Conservation (phyloP, 352 stramenopile genomes). For the Thraustochytrium striatum region DNA sequence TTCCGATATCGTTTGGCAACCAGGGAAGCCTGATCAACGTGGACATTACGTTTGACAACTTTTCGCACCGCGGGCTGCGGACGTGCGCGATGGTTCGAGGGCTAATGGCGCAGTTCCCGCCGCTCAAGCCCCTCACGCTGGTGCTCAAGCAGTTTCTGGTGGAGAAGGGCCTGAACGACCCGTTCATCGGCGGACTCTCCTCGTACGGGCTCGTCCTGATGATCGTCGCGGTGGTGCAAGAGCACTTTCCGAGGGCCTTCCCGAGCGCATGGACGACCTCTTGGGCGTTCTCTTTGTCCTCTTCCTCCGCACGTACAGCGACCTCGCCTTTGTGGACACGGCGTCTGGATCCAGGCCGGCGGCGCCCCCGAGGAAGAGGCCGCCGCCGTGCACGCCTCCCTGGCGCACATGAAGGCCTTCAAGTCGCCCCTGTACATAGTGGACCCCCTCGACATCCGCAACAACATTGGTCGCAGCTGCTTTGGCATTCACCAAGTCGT, state of each 20-base stretch:
- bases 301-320: conserved; percentile 14
- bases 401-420: conserved; percentile 49
- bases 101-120: conserved; percentile 65
- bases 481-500: conserved; percentile 53
- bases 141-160: conserved; percentile 77
- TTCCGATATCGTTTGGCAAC: conserved; percentile 46
- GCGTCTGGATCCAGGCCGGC: conserved; percentile 26
- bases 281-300: conserved; percentile 9
- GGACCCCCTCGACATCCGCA: conserved; percentile 56
- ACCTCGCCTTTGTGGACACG: conserved; percentile 1
- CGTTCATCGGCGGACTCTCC: conserved; percentile 77
- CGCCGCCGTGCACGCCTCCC: too few relatives aligned
- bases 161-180: conserved; percentile 78
- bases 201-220: conserved; percentile 78
- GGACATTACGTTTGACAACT: conserved; percentile 80
- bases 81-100: conserved; percentile 72
- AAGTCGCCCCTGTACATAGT: conserved; percentile 58
- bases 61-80: conserved; percentile 71
- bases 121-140: conserved; percentile 71
- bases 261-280: background rate
- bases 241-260: conserved; percentile 45
- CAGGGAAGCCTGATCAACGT: conserved; percentile 63
- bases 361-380: conserved; percentile 17
- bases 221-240: conserved; percentile 71
- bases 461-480: conserved; percentile 56